Base-by-base conservation (phyloP, 1,284 basidiomycete genomes). In the Mrakiaceae sp. region DNA sequence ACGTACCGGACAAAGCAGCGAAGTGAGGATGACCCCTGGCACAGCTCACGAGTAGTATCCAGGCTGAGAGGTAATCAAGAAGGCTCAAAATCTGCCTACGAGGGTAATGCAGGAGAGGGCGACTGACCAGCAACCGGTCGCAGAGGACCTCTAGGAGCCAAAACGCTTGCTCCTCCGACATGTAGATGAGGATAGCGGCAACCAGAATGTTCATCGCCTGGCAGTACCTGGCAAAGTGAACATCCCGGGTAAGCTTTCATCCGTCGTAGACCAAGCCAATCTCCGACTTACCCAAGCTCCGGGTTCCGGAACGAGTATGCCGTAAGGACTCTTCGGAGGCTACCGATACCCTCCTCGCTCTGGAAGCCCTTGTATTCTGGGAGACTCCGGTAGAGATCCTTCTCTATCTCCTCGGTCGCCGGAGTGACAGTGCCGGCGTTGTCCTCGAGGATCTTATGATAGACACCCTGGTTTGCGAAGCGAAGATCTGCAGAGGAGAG, bases 161-260 rank as follows among this genome's bases (percentile, higher is more conserved):
- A 76, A 98, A 99, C 44, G 93, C 88, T 76, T 98, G 96, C 74
- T 98, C 96, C 77, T 98, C 96, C 10, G 92, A 96, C 90, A 96
- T 93, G 76, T 98, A 99, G 70, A 95, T 94, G 62, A 95, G 79
- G 70, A 95, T 87, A 14, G 92, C 91, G 27, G 92, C 91, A 1
- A 65, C 64, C 48, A 97, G 84, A 65, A 97, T 97, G 73, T 95
- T 95, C 87, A 95, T 88, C 7, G 91, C 91, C 84, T 95, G 73
- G 69, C 76, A 78, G 70, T 72, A 76, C 9, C 72, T 71, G 60
- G 42, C 53, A 51, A 61, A 53, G 44, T 5, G 44, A 60, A n/a
- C 40, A 58, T 44, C 16, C 40, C 8, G 27, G 49, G 58, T 66
- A 63, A n/a, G 63, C 55, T 60, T 43, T 58, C 10, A 62, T 56